phyloP scores from a whole-genome alignment of 2,329 filamentous ascomycete species.

The Ceratocystis cubensis region DNA sequence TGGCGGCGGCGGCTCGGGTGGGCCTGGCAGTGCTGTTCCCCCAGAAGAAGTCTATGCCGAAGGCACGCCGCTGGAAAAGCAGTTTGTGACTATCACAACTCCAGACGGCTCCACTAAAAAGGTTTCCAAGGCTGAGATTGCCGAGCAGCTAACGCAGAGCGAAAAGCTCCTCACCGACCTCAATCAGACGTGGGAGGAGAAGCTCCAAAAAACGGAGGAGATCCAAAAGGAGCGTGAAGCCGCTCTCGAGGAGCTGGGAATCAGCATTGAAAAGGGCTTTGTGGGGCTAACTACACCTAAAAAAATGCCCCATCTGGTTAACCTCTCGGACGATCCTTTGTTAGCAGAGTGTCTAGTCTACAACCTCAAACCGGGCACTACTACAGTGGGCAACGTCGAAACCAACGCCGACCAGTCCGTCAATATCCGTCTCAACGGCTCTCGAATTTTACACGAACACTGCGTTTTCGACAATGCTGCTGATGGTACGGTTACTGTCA shows the following conservation, averaged over 20 bases:
- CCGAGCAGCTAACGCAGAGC: constrained; percentile 87
- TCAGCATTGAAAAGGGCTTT: constrained; percentile 98
- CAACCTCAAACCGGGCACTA: constrained; percentile 90
- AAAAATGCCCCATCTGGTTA: constrained; percentile 98
- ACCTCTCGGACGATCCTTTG: constrained; percentile 86
- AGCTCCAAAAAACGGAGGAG: constrained; percentile 83
- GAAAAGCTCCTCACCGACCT: constrained; percentile 93
- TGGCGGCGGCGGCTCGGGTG: constrained; percentile 34
- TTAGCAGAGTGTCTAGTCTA: constrained; percentile 94
- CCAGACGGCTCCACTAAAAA: constrained; percentile 80
- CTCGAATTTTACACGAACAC: constrained; percentile 82
- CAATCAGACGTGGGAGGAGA: constrained; percentile 98
- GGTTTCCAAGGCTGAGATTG: constrained; percentile 95
- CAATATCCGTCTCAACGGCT: constrained; percentile 88
- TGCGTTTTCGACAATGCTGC: constrained; percentile 80
- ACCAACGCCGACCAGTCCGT: constrained; percentile 60
- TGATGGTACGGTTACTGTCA: constrained; percentile 83
- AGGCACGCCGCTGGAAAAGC: constrained; percentile 83
- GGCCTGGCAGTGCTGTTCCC: constrained; percentile 39
- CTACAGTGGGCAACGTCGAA: constrained; percentile 88
- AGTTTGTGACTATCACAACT: constrained; percentile 88
- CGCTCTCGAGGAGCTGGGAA: constrained; percentile 88
- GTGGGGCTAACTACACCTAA: constrained; percentile 91
- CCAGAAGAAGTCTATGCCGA: constrained; percentile 80
- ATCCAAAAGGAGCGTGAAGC: constrained; percentile 96